Evolutionary conservation across 441 rosid species (phyloP).

Genomic region (Cnidoscolus chayamansa): DNA sequence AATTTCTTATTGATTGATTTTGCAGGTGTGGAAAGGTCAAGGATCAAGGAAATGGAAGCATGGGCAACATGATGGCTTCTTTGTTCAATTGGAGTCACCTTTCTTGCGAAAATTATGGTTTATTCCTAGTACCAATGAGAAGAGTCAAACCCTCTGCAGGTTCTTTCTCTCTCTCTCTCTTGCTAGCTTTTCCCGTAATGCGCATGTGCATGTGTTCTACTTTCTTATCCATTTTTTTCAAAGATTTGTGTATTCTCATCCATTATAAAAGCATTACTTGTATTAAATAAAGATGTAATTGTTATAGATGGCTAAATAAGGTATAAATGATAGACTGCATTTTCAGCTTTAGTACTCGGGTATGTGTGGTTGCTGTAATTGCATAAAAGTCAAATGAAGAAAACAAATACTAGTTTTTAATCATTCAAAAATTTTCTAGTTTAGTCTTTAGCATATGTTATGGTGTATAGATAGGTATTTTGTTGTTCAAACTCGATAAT

Average conservation of each 20-base stretch:
- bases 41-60: conserved; percentile 97
- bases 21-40: conserved; percentile 97
- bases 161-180: conserved; percentile 20
- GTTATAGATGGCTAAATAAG: too few relatives aligned
- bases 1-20: conserved; percentile 16
- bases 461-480: background rate
- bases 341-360: too few relatives aligned
- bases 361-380: background rate
- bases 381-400: background rate
- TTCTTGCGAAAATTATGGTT: conserved; percentile 71
- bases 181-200: background rate
- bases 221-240: too few relatives aligned
- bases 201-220: background rate
- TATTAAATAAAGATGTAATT: background rate
- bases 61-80: conserved; percentile 86
- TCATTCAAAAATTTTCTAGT: too few relatives aligned
- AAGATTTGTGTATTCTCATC: background rate
- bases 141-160: conserved; percentile 86
- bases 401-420: background rate
- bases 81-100: conserved; percentile 84
- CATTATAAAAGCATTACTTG: background rate
- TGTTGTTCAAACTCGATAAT: conserved; percentile 1
- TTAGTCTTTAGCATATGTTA: background rate
- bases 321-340: too few relatives aligned
- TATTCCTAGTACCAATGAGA: conserved; percentile 71